Conservation (phyloP, 352 stramenopile species). For the Pythium phragmitis region DNA sequence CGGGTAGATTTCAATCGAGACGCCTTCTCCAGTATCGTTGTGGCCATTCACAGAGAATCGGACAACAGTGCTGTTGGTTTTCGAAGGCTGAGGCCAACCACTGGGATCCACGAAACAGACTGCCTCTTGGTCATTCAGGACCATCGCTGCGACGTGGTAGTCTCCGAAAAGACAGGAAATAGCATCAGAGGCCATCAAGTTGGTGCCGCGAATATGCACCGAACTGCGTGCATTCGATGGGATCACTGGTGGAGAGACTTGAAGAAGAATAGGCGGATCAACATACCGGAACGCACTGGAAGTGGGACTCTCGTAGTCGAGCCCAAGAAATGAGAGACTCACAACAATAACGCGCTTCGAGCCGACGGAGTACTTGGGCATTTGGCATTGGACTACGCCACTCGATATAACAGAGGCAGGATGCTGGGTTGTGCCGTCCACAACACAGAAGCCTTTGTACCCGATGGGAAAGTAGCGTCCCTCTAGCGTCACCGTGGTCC, state of each 20-base stretch:
- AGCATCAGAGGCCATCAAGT: conserved; percentile 6
- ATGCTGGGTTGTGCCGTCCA: neutral
- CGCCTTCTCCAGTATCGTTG: neutral
- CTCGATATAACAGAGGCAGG: neutral
- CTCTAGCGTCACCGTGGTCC: conserved; percentile 1
- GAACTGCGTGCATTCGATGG: conserved; percentile 2
- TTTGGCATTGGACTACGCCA: conserved; percentile 3
- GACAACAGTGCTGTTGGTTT: neutral
- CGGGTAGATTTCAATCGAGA: conserved; percentile 10
- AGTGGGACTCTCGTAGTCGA: neutral
- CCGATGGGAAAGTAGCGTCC: conserved; percentile 10
- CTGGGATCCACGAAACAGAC: conserved; percentile 16
- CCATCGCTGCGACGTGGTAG: conserved; percentile 2
- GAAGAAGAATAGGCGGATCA: conserved; percentile 8
- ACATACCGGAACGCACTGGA: conserved; percentile 17
- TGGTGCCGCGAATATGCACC: conserved; percentile 4
- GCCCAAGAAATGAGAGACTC: neutral
- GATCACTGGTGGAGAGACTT: neutral
- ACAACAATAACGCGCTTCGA: conserved; percentile 1
- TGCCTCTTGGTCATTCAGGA: conserved; percentile 12
- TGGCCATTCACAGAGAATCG: conserved; percentile 17
- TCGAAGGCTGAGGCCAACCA: conserved; percentile 1
- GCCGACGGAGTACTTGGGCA: conserved; percentile 9
- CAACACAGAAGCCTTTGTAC: conserved; percentile 2
- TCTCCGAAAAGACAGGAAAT: conserved; percentile 11